Conservation (phyloP, 2,329 filamentous ascomycete species). For the Huntiella decipiens region DNA sequence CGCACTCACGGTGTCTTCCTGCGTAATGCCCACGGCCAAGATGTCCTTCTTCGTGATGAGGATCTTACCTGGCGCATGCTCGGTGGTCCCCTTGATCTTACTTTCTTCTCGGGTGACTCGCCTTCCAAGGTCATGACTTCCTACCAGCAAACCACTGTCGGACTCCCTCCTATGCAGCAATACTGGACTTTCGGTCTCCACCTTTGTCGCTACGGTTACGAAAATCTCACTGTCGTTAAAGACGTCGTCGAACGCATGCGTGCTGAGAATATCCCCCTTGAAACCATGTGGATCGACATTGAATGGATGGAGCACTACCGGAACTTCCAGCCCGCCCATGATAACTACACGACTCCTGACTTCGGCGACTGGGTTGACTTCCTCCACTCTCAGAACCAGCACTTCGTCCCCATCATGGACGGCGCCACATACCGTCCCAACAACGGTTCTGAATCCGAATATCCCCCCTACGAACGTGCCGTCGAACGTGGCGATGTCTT, state of each 20-base stretch:
- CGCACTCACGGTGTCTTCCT: constrained; percentile 61
- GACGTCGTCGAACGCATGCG: constrained; percentile 50
- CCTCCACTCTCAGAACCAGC: constrained; percentile 44
- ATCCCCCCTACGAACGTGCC: constrained; percentile 42
- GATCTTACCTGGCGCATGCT: constrained; percentile 56
- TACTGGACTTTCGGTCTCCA: constrained; percentile 72
- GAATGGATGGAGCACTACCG: constrained; percentile 42
- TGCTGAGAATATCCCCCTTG: constrained; percentile 44
- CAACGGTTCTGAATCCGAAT: constrained; percentile 43
- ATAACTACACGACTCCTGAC: constrained; percentile 14
- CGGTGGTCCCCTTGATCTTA: constrained; percentile 61
- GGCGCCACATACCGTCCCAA: constrained; percentile 52
- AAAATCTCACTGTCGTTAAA: constrained; percentile 49
- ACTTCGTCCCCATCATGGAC: constrained; percentile 61
- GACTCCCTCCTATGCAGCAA: constrained; percentile 58
- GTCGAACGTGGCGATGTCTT: constrained; percentile 29
- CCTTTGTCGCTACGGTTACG: constrained; percentile 58
- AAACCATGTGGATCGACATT: constrained; percentile 58
- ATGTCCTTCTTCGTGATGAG: constrained; percentile 43
- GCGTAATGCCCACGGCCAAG: constrained; percentile 59
- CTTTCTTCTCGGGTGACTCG: constrained; percentile 57
- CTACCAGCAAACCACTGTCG: constrained; percentile 48
- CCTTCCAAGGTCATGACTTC: constrained; percentile 49
- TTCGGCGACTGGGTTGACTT: constrained; percentile 28
- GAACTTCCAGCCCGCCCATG: constrained; percentile 45